A percentile compares a stretch with the other conserved stretches of the same genome.
Evolutionary conservation across 164 flowering plant genomes (phyloP).

Genomic region (Echeveria elegans): DNA sequence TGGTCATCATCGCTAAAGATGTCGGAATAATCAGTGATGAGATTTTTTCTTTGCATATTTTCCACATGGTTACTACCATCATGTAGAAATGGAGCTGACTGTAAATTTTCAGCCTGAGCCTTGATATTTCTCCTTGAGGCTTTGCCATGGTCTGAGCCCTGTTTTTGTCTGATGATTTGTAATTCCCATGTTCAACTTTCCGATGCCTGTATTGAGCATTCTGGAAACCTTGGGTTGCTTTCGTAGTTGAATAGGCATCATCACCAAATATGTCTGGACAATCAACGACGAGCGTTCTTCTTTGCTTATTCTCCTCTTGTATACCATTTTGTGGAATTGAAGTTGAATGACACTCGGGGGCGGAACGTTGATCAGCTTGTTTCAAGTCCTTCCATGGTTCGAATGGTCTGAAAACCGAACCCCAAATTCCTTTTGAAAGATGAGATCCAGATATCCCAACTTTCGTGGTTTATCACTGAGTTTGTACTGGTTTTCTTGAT

Average conservation of each 20-base stretch:
- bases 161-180: no score
- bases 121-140: not conserved
- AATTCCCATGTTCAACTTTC: no score
- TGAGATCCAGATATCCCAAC: not conserved
- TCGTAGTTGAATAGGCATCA: not conserved
- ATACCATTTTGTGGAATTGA: not conserved
- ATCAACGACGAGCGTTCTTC: constrained; percentile 8
- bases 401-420: not conserved
- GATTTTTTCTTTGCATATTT: constrained; percentile 6
- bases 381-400: not conserved
- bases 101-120: not conserved
- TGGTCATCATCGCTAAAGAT: constrained; percentile 1
- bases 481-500: not conserved
- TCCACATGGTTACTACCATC: not conserved
- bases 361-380: not conserved
- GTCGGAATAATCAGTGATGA: not conserved
- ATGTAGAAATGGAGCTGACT: not conserved
- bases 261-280: constrained; percentile 3
- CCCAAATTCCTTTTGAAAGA: not conserved
- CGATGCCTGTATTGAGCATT: no score
- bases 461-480: not conserved
- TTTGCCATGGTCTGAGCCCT: not conserved
- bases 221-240: not conserved
- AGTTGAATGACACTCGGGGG: not conserved
- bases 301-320: not conserved